These are phyloP conservation scores for Rhodosporidiobolus odoratus DNA, from an alignment of 768 basidiomycete species.

Conservation along the genomic window DNA sequence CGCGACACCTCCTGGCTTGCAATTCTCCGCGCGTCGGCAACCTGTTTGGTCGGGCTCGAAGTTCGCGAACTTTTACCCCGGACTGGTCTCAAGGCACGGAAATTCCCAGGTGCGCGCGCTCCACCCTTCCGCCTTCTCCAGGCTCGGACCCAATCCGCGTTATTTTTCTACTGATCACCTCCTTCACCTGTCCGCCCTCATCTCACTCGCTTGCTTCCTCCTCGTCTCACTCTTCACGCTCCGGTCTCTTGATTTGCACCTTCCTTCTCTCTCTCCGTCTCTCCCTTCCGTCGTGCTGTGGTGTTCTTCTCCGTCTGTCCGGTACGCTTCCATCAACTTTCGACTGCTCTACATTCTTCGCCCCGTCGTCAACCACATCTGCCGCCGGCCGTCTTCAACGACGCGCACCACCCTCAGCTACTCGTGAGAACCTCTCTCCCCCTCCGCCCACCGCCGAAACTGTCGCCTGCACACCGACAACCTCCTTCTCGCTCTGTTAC, in stretches of 20 bases:
- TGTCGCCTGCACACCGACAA: not conserved
- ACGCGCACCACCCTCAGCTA: not conserved
- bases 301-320: not conserved
- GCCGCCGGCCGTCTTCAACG: not conserved
- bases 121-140: not conserved
- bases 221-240: slow-evolving; percentile 21
- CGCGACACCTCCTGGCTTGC: slow-evolving; percentile 30
- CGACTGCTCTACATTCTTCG: slow-evolving; percentile 24
- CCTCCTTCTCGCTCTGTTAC: not conserved
- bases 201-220: slow-evolving; percentile 35
- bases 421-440: not conserved
- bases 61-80: slow-evolving; percentile 4
- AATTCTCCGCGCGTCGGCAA: slow-evolving; percentile 38
- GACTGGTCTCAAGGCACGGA: too few relatives aligned
- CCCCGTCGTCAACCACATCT: not conserved
- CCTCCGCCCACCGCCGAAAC: not conserved
- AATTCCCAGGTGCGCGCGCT: not conserved
- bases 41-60: slow-evolving; percentile 28
- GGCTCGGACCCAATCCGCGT: not conserved
- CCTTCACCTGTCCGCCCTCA: not conserved
- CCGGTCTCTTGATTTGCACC: not conserved
- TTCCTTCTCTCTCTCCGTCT: slow-evolving; percentile 17
- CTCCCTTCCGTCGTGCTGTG: slow-evolving; percentile 14
- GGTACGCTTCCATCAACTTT: not conserved
- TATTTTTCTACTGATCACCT: not conserved